Conservation (phyloP, 306 rosid species). For the Carpinus fangiana region DNA sequence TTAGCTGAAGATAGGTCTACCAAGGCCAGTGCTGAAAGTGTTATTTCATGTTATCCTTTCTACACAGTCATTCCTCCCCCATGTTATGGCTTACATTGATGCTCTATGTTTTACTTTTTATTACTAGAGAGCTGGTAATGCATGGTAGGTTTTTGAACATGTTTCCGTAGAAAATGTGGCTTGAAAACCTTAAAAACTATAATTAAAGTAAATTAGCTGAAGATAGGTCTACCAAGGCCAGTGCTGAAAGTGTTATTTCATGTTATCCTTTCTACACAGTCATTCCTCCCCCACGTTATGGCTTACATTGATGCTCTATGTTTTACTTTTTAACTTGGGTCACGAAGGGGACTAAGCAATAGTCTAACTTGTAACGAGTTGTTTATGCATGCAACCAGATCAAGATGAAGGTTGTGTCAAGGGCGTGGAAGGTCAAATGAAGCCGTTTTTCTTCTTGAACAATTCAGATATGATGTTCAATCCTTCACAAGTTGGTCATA, state of each 20-base stretch:
- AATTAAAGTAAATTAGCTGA: background rate
- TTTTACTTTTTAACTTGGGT: background rate
- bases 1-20: background rate
- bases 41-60: background rate
- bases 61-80: background rate
- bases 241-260: background rate
- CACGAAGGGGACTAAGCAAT: background rate
- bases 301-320: background rate
- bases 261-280: background rate
- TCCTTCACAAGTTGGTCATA: constrained; percentile 45
- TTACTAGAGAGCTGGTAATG: background rate
- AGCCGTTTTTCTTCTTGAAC: constrained; percentile 42
- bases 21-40: background rate
- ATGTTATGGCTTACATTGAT: background rate
- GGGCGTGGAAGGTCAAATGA: constrained; percentile 45
- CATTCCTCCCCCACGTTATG: background rate
- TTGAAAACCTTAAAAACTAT: background rate
- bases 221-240: background rate
- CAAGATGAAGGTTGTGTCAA: constrained; percentile 40
- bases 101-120: background rate
- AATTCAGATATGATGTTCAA: constrained; percentile 41
- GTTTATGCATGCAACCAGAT: constrained; percentile 30
- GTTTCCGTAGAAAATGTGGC: background rate
- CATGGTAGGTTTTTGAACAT: background rate
- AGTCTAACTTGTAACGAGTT: constrained; percentile 16